phyloP scores from a whole-genome alignment of 2,329 filamentous ascomycete species.

The Fusarium siculi region DNA sequence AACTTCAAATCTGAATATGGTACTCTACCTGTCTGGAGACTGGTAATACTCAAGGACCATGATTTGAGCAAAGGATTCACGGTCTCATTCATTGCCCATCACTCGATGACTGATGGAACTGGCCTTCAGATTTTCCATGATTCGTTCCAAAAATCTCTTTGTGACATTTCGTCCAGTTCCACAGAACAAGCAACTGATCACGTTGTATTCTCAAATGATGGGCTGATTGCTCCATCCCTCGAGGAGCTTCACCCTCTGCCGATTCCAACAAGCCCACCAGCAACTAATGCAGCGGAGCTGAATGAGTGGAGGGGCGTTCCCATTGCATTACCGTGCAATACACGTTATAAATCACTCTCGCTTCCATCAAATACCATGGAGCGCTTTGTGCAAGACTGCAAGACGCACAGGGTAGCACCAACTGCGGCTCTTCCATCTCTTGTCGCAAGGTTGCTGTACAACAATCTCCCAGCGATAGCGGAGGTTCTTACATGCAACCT shows the following conservation, averaged over 20 bases:
- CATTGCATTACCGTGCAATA: not conserved
- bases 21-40: not conserved
- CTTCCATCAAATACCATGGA: not conserved
- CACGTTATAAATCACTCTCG: not conserved
- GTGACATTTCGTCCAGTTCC: accelerated
- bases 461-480: not conserved
- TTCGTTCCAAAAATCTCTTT: not conserved
- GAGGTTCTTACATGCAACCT: slow-evolving; percentile 2
- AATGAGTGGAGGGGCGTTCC: not conserved
- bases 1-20: not conserved
- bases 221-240: not conserved
- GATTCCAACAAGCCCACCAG: not conserved
- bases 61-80: not conserved
- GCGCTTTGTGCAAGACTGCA: not conserved
- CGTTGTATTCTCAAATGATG: not conserved
- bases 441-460: not conserved
- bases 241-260: not conserved
- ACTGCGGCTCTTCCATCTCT: slow-evolving; percentile 4
- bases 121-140: slow-evolving; percentile 5
- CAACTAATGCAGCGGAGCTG: not conserved
- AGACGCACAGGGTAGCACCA: not conserved
- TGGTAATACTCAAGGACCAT: not conserved
- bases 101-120: not conserved
- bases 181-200: accelerated
- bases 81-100: not conserved